A percentile compares a stretch with the other conserved stretches of the same genome.
Conservation (phyloP, 2,329 filamentous ascomycete genomes). For the Blumeria graminis region DNA sequence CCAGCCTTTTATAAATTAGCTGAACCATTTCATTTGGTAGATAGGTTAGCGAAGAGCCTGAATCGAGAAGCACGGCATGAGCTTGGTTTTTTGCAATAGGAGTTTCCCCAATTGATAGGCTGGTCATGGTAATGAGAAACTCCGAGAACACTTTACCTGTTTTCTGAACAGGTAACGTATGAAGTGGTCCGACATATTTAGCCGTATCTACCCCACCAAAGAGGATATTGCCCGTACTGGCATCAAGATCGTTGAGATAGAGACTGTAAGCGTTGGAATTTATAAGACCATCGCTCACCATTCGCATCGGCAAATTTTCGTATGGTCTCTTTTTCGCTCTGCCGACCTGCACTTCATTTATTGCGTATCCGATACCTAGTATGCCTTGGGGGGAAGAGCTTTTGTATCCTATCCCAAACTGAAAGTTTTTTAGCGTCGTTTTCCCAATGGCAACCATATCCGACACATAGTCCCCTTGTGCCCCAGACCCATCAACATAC, state of each 20-base stretch:
- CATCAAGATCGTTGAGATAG: constrained; percentile 48
- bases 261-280: constrained; percentile 46
- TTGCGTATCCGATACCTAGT: constrained; percentile 58
- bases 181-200: constrained; percentile 35
- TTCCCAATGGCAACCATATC: constrained; percentile 42
- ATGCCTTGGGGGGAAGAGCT: constrained; percentile 44
- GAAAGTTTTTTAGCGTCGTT: constrained; percentile 28
- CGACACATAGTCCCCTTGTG: constrained; percentile 54
- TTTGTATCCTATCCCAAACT: constrained; percentile 50
- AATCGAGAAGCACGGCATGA: constrained; percentile 44
- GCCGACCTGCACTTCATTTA: constrained; percentile 53
- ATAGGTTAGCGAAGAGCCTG: constrained; percentile 42
- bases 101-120: constrained; percentile 22
- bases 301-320: constrained; percentile 41
- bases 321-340: constrained; percentile 30
- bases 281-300: constrained; percentile 36
- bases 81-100: constrained; percentile 24
- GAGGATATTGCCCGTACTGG: constrained; percentile 40
- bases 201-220: constrained; percentile 52
- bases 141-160: constrained; percentile 28
- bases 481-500: constrained; percentile 62
- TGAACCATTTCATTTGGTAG: constrained; percentile 31
- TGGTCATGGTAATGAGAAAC: constrained; percentile 46
- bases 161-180: constrained; percentile 41
- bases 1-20: constrained; percentile 31